These are phyloP conservation scores for Termitomyces sp. DNA, from an alignment of 768 basidiomycete genomes.

Conservation along the genomic window DNA sequence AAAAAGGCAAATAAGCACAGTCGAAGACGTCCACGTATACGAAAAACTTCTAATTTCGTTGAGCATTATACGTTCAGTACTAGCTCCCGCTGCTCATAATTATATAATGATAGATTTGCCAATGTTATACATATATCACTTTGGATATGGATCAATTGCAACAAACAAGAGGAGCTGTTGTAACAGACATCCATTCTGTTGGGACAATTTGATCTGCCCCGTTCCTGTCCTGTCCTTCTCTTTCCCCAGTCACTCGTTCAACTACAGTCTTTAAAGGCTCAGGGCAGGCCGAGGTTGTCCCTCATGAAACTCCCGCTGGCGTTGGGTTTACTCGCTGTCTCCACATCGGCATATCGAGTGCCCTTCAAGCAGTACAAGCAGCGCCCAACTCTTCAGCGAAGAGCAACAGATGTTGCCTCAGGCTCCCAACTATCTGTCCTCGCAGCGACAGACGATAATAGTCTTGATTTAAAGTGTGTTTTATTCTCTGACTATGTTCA, in stretches of 20 bases:
- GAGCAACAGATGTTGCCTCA: constrained; percentile 26
- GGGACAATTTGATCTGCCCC: not conserved
- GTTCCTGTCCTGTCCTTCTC: constrained; percentile 5
- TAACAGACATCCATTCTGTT: constrained; percentile 5
- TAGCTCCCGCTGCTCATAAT: not conserved
- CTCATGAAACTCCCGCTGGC: constrained; percentile 39
- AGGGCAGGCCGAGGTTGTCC: not conserved
- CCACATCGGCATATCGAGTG: constrained; percentile 38
- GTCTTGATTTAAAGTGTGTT: constrained; percentile 41
- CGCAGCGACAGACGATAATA: constrained; percentile 22
- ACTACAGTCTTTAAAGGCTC: constrained; percentile 11
- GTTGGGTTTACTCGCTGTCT: constrained; percentile 27
- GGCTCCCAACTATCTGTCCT: constrained; percentile 29
- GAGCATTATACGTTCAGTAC: not conserved
- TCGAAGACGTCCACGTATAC: not conserved
- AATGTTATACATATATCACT: not conserved
- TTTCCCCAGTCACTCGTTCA: constrained; percentile 15
- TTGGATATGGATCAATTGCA: constrained; percentile 5
- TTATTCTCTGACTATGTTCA: not conserved
- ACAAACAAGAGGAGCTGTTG: constrained; percentile 15
- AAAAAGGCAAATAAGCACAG: not conserved
- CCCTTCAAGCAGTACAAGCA: constrained; percentile 42
- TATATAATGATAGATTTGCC: not conserved
- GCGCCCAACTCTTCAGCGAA: constrained; percentile 24
- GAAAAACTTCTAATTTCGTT: not conserved